A percentile compares a stretch with the other conserved stretches of the same genome.
phyloP scores from a whole-genome alignment of 495 filamentous ascomycete genomes.

The Amphirosellinia nigrospora region DNA sequence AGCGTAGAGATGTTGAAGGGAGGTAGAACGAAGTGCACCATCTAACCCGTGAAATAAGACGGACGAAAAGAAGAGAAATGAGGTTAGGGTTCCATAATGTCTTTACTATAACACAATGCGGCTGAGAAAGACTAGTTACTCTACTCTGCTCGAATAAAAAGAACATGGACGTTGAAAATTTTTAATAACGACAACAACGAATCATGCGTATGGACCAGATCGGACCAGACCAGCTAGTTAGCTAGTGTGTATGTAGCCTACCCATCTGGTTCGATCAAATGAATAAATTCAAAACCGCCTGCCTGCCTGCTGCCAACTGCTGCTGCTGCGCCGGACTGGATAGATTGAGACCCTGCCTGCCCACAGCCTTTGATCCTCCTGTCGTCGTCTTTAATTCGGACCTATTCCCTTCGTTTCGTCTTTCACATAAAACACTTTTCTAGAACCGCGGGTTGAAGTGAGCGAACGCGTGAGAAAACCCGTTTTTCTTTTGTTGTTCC shows the following conservation, averaged over 20 bases:
- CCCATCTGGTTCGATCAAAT: background rate
- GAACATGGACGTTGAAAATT: background rate
- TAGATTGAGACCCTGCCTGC: background rate
- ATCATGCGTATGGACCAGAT: background rate
- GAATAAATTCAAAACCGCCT: conserved; percentile 9
- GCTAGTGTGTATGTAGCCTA: background rate
- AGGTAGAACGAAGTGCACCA: background rate
- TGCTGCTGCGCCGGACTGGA: background rate
- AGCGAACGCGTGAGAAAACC: background rate
- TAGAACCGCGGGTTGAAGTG: background rate
- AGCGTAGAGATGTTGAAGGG: conserved; percentile 3
- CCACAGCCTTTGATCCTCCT: background rate
- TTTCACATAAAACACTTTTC: conserved; percentile 1
- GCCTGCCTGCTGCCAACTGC: conserved; percentile 6
- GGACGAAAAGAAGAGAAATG: conserved; percentile 9
- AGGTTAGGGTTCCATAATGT: conserved; percentile 29
- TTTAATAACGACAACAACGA: background rate
- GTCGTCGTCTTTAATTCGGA: background rate
- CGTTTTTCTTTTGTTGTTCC: background rate
- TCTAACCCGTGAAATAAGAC: background rate
- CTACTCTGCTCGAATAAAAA: background rate
- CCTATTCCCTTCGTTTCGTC: background rate
- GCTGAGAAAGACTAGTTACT: background rate
- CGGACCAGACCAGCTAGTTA: background rate
- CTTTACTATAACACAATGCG: conserved; percentile 31